These are phyloP conservation scores for Saccharomyces hybrid DNA, from an alignment of 1,139 yeast species.

Conservation along the genomic window DNA sequence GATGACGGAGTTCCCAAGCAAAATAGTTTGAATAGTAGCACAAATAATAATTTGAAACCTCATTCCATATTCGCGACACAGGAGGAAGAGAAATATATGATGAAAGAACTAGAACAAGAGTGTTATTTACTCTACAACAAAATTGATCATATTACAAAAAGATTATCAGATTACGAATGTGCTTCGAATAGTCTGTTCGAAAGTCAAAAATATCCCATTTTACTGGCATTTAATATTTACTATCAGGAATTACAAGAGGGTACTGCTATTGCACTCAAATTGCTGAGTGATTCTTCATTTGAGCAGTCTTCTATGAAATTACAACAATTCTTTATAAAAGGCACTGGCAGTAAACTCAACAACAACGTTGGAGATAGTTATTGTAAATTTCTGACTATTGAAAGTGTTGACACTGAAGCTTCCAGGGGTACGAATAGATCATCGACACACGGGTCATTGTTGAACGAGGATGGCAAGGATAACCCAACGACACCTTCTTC, in stretches of 20 bases:
- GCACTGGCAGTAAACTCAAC: background rate
- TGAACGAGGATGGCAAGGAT: background rate
- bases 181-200: slow-evolving; percentile 18
- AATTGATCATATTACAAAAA: slow-evolving; percentile 18
- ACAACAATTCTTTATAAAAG: background rate
- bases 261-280: background rate
- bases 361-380: background rate
- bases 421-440: background rate
- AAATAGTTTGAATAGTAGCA: slow-evolving; percentile 10
- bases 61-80: background rate
- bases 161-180: slow-evolving; percentile 25
- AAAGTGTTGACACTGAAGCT: background rate
- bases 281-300: background rate
- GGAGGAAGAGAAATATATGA: slow-evolving; percentile 8
- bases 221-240: background rate
- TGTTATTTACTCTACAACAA: slow-evolving; percentile 20
- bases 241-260: background rate
- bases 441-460: background rate
- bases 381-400: background rate
- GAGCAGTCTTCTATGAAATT: background rate
- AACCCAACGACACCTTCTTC: background rate
- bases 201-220: slow-evolving; percentile 13
- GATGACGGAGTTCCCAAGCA: slow-evolving; percentile 6
- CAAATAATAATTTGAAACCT: slow-evolving; percentile 2
- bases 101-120: slow-evolving; percentile 22